Evolutionary conservation across 192 early-diverging fungal species (phyloP).

Genomic region (Entophlyctis helioformis): DNA sequence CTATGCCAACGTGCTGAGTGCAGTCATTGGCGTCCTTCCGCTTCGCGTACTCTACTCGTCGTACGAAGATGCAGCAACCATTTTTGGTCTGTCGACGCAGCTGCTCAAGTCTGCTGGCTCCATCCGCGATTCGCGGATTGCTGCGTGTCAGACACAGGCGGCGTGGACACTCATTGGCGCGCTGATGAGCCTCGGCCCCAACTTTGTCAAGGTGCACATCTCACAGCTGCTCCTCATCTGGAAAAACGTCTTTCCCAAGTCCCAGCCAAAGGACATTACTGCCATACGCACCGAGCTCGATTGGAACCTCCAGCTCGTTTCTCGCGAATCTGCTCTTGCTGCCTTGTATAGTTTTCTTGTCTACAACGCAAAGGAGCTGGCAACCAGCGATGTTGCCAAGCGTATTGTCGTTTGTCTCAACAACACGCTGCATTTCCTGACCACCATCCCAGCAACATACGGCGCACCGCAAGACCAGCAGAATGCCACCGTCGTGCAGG

Average conservation of each 20-base stretch:
- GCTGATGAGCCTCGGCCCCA: constrained; percentile 65
- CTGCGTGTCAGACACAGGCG: constrained; percentile 50
- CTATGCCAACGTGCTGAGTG: constrained; percentile 53
- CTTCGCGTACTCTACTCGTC: constrained; percentile 54
- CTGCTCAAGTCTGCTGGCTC: constrained; percentile 48
- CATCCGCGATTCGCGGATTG: constrained; percentile 47
- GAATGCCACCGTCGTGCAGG: constrained; percentile 3
- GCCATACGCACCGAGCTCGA: constrained; percentile 48
- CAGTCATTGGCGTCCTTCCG: constrained; percentile 57
- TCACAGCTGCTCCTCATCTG: constrained; percentile 67
- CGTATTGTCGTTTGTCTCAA: constrained; percentile 59
- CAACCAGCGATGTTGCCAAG: constrained; percentile 65
- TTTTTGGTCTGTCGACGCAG: constrained; percentile 65
- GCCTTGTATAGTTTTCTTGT: constrained; percentile 61
- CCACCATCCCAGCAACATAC: constrained; percentile 37
- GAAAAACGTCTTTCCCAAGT: constrained; percentile 68
- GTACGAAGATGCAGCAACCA: constrained; percentile 65
- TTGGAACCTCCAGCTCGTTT: constrained; percentile 36
- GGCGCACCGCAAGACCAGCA: constrained; percentile 12
- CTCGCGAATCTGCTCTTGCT: constrained; percentile 52
- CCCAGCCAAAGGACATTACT: constrained; percentile 55
- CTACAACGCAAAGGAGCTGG: constrained; percentile 48
- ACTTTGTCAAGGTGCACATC: constrained; percentile 68
- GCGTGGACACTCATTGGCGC: constrained; percentile 69
- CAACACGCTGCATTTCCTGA: constrained; percentile 55